Conservation (phyloP, 2,329 filamentous ascomycete genomes). For the Xylariaceae sp. region DNA sequence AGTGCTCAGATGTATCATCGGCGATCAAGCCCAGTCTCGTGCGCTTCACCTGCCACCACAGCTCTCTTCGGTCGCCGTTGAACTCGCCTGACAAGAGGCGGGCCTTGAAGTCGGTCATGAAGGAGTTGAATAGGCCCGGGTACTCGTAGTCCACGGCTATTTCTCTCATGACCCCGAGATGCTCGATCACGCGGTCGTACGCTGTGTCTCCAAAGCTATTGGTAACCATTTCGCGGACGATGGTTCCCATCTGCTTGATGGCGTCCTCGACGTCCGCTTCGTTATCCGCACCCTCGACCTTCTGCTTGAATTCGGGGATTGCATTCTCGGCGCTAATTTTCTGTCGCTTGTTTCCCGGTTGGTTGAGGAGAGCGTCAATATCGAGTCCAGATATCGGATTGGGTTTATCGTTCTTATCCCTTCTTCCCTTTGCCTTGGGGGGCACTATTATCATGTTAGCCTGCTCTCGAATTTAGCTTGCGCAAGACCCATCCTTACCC, state of each 20-base stretch:
- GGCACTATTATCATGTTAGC: constrained; percentile 52
- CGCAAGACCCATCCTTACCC: constrained; percentile 46
- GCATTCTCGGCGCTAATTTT: constrained; percentile 62
- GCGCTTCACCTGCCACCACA: constrained; percentile 72
- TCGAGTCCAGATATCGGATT: constrained; percentile 90
- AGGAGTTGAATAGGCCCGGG: constrained; percentile 69
- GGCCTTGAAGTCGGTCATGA: constrained; percentile 65
- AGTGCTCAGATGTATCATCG: constrained; percentile 54
- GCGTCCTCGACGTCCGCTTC: constrained; percentile 60
- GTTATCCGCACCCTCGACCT: constrained; percentile 56
- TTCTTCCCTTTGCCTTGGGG: constrained; percentile 69
- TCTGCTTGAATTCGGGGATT: constrained; percentile 85
- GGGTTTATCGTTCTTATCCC: constrained; percentile 54
- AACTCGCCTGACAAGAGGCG: constrained; percentile 64
- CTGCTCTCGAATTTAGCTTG: too few species aligned
- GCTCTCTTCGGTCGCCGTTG: constrained; percentile 70
- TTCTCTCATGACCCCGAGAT: constrained; percentile 70
- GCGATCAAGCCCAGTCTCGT: constrained; percentile 70
- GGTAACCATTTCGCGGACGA: constrained; percentile 64
- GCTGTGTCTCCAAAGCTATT: constrained; percentile 69
- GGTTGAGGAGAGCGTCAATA: constrained; percentile 66
- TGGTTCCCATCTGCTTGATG: constrained; percentile 65
- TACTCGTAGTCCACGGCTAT: constrained; percentile 72
- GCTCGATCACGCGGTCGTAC: constrained; percentile 71
- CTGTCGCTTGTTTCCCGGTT: constrained; percentile 28